Conservation (phyloP, 805 yeast genomes). For the Myxozyma sirexii region DNA sequence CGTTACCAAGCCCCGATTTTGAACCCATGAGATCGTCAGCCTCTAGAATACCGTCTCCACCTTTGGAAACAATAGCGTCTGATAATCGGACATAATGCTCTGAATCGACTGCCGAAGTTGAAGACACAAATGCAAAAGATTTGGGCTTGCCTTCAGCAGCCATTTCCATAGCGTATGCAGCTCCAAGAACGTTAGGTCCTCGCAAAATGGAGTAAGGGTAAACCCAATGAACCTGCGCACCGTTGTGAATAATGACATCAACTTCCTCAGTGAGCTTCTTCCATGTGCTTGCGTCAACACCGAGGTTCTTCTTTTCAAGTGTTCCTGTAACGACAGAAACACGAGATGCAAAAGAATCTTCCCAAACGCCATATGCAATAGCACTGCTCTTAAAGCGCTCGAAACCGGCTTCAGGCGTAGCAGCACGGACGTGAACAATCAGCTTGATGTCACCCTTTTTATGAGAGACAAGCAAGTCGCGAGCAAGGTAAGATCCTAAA, state of each 20-base stretch:
- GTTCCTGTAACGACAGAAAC: slow-evolving; percentile 83
- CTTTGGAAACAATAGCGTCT: slow-evolving; percentile 65
- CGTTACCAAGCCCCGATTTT: slow-evolving; percentile 77
- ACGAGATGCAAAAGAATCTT: slow-evolving; percentile 56
- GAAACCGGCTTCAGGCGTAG: slow-evolving; percentile 64
- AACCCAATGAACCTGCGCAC: slow-evolving; percentile 99
- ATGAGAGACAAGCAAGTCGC: slow-evolving; percentile 59
- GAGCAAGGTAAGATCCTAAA: slow-evolving; percentile 84
- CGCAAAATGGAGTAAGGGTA: slow-evolving; percentile 89
- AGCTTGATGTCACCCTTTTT: slow-evolving; percentile 55
- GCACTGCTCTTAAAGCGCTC: slow-evolving; percentile 77
- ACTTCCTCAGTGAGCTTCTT: slow-evolving; percentile 54
- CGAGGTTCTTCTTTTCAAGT: slow-evolving; percentile 71
- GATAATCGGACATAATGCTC: slow-evolving; percentile 77
- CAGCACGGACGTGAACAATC: slow-evolving; percentile 90
- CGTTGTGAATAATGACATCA: slow-evolving; percentile 90
- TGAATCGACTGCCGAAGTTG: slow-evolving; percentile 90
- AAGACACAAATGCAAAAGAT: slow-evolving; percentile 86
- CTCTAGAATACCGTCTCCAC: slow-evolving; percentile 75
- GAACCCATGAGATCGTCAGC: slow-evolving; percentile 84
- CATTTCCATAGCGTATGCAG: slow-evolving; percentile 78
- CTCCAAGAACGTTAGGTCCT: slow-evolving; percentile 89
- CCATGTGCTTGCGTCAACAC: slow-evolving; percentile 65
- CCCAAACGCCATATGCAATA: slow-evolving; percentile 80
- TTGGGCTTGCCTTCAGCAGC: slow-evolving; percentile 83